phyloP scores from a whole-genome alignment of 2,329 filamentous ascomycete genomes.

The Diaporthe sp. region DNA sequence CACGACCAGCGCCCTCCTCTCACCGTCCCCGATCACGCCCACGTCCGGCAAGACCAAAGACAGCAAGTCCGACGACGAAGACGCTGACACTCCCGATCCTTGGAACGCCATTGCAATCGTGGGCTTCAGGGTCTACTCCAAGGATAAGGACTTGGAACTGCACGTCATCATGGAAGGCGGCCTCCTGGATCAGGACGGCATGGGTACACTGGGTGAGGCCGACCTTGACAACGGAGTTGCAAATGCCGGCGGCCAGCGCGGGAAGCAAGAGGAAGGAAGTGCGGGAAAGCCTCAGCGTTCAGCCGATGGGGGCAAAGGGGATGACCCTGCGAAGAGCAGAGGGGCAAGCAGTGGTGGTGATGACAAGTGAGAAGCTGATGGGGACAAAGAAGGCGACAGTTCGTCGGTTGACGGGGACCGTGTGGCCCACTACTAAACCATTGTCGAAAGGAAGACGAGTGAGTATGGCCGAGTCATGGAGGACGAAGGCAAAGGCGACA shows the following conservation, averaged over 20 bases:
- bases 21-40: slow-evolving; percentile 48
- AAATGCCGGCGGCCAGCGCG: slow-evolving; percentile 62
- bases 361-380: background rate
- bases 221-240: slow-evolving; percentile 68
- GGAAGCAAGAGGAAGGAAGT: slow-evolving; percentile 35
- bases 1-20: slow-evolving; percentile 61
- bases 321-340: background rate
- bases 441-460: slow-evolving; percentile 36
- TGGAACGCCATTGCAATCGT: slow-evolving; percentile 74
- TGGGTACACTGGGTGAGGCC: slow-evolving; percentile 65
- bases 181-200: slow-evolving; percentile 63
- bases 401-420: slow-evolving; percentile 32
- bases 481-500: background rate
- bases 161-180: slow-evolving; percentile 67
- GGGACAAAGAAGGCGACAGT: slow-evolving; percentile 9
- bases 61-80: slow-evolving; percentile 65
- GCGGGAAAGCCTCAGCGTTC: slow-evolving; percentile 8
- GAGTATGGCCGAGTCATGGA: slow-evolving; percentile 32
- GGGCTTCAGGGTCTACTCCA: slow-evolving; percentile 69
- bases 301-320: background rate
- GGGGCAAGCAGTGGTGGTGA: background rate
- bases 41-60: slow-evolving; percentile 45
- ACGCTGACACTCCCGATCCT: slow-evolving; percentile 59
- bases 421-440: slow-evolving; percentile 39
- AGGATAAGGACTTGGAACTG: slow-evolving; percentile 63